These are phyloP conservation scores for Anthracocystis walkeri DNA, from an alignment of 1,284 basidiomycete genomes.

Conservation along the genomic window DNA sequence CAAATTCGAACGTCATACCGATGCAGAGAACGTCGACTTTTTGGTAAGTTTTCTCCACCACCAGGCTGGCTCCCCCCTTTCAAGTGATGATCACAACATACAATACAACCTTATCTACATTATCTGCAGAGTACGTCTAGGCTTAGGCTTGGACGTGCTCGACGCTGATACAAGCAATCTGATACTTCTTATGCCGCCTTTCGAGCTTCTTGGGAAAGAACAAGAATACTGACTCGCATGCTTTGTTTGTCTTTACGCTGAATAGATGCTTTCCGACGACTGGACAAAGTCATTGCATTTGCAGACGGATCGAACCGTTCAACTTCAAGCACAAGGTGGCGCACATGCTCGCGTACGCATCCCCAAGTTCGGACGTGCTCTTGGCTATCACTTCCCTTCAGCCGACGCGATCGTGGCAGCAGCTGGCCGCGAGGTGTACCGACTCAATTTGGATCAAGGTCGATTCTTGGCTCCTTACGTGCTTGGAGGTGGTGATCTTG, in stretches of 20 bases:
- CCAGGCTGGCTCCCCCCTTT: not conserved
- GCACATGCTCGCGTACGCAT: slow-evolving; percentile 92
- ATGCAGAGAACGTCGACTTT: slow-evolving; percentile 98
- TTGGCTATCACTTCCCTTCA: slow-evolving; percentile 89
- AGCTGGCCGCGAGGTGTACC: slow-evolving; percentile 86
- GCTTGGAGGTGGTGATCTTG: slow-evolving; percentile 70
- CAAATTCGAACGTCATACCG: slow-evolving; percentile 96
- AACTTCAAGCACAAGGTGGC: slow-evolving; percentile 93
- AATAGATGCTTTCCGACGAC: slow-evolving; percentile 91
- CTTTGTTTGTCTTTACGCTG: not conserved
- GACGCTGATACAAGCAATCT: slow-evolving; percentile 53
- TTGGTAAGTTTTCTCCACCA: slow-evolving; percentile 77
- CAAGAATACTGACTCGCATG: not conserved
- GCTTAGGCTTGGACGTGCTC: slow-evolving; percentile 23
- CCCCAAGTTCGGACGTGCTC: slow-evolving; percentile 89
- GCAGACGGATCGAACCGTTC: slow-evolving; percentile 93
- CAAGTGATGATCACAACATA: slow-evolving; percentile 41
- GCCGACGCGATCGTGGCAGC: slow-evolving; percentile 83
- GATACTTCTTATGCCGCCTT: slow-evolving; percentile 12
- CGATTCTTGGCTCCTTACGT: slow-evolving; percentile 75
- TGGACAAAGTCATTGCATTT: slow-evolving; percentile 99
- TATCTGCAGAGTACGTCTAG: slow-evolving; percentile 47
- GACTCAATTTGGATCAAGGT: slow-evolving; percentile 95
- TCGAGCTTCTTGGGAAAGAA: not conserved
- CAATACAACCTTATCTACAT: slow-evolving; percentile 62